Conservation (phyloP, 2,329 filamentous ascomycete genomes). For the Beauveria pseudobassiana region DNA sequence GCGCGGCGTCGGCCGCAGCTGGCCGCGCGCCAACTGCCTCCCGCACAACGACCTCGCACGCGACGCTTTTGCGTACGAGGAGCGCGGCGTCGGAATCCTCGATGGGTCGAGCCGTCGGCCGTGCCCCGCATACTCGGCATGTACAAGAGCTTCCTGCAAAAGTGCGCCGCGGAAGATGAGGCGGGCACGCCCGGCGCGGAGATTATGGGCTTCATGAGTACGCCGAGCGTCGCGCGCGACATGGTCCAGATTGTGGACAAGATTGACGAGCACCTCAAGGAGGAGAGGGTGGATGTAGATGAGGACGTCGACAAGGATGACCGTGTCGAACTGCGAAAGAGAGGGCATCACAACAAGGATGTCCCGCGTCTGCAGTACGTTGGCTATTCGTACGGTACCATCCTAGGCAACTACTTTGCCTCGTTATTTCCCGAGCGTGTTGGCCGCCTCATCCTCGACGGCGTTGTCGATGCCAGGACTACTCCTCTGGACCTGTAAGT, state of each 20-base stretch:
- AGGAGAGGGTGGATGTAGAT: background rate
- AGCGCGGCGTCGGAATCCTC: conserved; percentile 21
- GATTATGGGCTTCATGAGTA: conserved; percentile 22
- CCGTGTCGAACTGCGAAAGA: background rate
- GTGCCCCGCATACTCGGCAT: background rate
- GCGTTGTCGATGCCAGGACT: conserved; percentile 21
- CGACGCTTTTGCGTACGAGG: conserved; percentile 20
- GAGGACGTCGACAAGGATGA: background rate
- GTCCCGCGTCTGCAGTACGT: conserved; percentile 29
- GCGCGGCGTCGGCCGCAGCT: conserved; percentile 25
- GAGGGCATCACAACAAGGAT: background rate
- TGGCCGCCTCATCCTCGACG: conserved; percentile 27
- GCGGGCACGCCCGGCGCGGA: conserved; percentile 12
- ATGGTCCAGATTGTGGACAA: conserved; percentile 28
- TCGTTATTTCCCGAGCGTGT: conserved; percentile 19
- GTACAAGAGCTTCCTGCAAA: background rate
- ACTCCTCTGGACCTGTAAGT: conserved; percentile 17
- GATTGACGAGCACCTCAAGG: conserved; percentile 19
- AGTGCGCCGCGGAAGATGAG: background rate
- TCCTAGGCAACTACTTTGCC: conserved; percentile 15
- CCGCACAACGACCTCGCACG: conserved; percentile 18
- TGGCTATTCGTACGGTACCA: conserved; percentile 32
- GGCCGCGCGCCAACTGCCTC: conserved; percentile 26
- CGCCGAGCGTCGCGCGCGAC: conserved; percentile 25
- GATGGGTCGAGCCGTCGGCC: conserved; percentile 8